Conservation (phyloP, 2,329 filamentous ascomycete species). For the Cordyceps cateniannulata region DNA sequence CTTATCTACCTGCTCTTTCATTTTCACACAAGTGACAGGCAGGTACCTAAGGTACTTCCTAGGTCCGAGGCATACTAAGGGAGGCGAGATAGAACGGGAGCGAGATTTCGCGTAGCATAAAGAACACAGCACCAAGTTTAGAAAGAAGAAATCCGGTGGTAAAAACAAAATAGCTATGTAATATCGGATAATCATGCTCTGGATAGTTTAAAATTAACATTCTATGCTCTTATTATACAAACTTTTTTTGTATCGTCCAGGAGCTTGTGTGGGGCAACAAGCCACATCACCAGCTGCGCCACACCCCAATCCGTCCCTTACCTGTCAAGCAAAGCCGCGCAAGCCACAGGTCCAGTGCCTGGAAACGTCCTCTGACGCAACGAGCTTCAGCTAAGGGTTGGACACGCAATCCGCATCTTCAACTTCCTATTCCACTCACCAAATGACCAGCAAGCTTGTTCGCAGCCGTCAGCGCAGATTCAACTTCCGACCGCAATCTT, state of each 20-base stretch:
- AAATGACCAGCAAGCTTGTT: neutral
- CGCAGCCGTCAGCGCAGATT: neutral
- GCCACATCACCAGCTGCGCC: conserved; percentile 3
- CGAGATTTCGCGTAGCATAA: too few species aligned
- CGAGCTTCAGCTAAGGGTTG: conserved; percentile 7
- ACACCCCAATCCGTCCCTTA: neutral
- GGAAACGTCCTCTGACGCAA: conserved; percentile 13
- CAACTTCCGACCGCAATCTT: neutral
- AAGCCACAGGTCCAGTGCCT: conserved; percentile 1
- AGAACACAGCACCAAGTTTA: too few species aligned
- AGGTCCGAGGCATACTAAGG: too few species aligned
- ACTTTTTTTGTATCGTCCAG: neutral
- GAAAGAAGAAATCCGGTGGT: too few species aligned
- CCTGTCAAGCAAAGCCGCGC: neutral
- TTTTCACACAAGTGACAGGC: too few species aligned
- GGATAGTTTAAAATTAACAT: too few species aligned
- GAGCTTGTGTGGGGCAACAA: conserved; percentile 6
- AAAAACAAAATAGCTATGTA: too few species aligned
- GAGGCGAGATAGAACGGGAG: too few species aligned
- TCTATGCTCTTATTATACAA: neutral
- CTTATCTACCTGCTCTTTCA: too few species aligned
- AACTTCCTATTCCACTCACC: neutral
- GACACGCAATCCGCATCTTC: conserved; percentile 12
- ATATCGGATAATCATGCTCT: too few species aligned
- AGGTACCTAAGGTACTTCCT: too few species aligned